Evolutionary conservation across 805 yeast genomes (phyloP).

Genomic region (Saccharomycopsis selenospora): DNA sequence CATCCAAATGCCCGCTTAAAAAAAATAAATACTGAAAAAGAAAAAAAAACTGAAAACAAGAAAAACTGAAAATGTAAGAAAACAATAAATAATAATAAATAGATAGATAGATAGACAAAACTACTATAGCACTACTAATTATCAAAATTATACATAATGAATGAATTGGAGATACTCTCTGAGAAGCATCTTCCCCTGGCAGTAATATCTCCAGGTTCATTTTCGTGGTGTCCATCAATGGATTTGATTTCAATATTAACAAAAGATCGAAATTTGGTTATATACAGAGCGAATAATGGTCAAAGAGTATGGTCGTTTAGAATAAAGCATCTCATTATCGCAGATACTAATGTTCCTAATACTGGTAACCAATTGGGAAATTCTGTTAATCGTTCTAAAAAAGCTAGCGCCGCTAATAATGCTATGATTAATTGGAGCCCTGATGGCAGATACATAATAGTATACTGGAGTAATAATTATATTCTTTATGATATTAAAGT

Average conservation of each 20-base stretch:
- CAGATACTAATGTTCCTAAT: too few species aligned
- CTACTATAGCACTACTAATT: too few species aligned
- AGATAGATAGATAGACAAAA: too few species aligned
- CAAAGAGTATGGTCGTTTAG: slow-evolving; percentile 44
- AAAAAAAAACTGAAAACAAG: too few species aligned
- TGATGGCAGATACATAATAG: slow-evolving; percentile 28
- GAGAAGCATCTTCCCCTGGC: slow-evolving; percentile 23
- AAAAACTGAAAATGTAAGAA: too few species aligned
- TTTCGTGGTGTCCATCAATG: slow-evolving; percentile 45
- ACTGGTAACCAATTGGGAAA: not conserved
- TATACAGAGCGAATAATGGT: slow-evolving; percentile 44
- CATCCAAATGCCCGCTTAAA: too few species aligned
- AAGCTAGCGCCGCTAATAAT: not conserved
- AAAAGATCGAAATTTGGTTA: slow-evolving; percentile 41
- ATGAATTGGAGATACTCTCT: not conserved
- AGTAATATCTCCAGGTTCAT: slow-evolving; percentile 28
- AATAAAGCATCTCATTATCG: slow-evolving; percentile 23
- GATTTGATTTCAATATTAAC: slow-evolving; percentile 43
- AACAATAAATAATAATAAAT: too few species aligned
- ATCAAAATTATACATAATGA: too few species aligned
- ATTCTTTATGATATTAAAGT: slow-evolving; percentile 28
- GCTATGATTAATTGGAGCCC: slow-evolving; percentile 29
- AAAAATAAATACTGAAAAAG: too few species aligned
- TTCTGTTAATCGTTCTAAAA: slow-evolving; percentile 4
- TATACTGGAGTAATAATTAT: slow-evolving; percentile 29